Conservation (phyloP, 371 early-diverging fungal genomes). For the Mortierella sp. region DNA sequence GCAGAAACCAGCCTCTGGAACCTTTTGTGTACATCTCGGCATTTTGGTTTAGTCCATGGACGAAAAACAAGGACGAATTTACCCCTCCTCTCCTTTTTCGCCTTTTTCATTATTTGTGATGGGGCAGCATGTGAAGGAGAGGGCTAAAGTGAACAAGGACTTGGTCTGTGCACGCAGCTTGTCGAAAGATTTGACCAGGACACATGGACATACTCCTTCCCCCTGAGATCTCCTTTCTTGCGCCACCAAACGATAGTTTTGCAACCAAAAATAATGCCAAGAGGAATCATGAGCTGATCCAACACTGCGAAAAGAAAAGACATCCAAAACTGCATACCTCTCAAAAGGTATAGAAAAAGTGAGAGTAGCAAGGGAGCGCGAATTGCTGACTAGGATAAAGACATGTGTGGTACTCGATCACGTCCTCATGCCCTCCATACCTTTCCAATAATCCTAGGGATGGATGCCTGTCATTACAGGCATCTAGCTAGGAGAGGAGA, state of each 20-base stretch:
- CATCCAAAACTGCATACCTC: no score
- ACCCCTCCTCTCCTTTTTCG: background rate
- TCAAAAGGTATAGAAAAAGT: background rate
- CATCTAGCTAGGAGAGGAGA: no score
- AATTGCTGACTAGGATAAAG: no score
- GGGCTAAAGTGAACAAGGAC: constrained; percentile 45
- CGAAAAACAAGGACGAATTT: background rate
- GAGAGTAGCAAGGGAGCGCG: no score
- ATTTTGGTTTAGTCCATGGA: background rate
- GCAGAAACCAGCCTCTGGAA: background rate
- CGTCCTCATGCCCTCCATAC: no score
- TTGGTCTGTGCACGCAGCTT: constrained; percentile 38
- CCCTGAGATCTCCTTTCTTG: background rate
- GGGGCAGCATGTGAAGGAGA: constrained; percentile 53
- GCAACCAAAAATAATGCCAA: background rate
- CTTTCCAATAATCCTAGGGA: no score
- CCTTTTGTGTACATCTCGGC: background rate
- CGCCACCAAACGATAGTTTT: constrained; percentile 1
- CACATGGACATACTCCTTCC: no score
- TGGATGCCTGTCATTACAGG: no score
- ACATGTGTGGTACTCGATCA: no score
- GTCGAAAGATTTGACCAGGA: background rate
- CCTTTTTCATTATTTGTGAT: constrained; percentile 5
- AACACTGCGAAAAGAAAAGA: background rate
- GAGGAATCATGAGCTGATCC: background rate